These are phyloP conservation scores for Talaromyces sp. DNA, from an alignment of 2,329 filamentous ascomycete species.

Conservation along the genomic window DNA sequence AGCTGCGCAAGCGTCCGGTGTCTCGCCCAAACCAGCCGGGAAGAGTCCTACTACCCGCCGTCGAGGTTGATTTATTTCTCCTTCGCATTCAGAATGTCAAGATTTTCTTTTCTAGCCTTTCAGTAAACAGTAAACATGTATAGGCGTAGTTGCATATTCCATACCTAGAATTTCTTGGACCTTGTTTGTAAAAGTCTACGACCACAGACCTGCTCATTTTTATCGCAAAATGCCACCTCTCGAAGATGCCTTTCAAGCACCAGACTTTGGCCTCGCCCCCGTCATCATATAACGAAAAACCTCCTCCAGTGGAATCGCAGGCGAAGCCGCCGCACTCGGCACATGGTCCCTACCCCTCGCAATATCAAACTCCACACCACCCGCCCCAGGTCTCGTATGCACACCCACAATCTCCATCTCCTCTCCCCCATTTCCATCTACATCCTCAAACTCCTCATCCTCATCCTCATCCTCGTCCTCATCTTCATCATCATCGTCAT, in stretches of 20 bases:
- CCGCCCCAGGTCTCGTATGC: slow-evolving; percentile 31
- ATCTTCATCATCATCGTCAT: slow-evolving; percentile 47
- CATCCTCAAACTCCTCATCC: slow-evolving; percentile 44
- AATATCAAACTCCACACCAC: slow-evolving; percentile 35
- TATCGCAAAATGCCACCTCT: not conserved
- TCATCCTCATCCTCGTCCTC: slow-evolving; percentile 54
- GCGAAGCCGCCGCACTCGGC: slow-evolving; percentile 23
- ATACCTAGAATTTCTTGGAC: not conserved
- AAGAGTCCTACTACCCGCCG: slow-evolving; percentile 57
- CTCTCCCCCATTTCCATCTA: slow-evolving; percentile 22
- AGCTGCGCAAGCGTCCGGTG: slow-evolving; percentile 36
- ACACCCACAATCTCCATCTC: slow-evolving; percentile 43
- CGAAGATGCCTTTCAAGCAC: slow-evolving; percentile 14
- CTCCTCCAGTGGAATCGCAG: slow-evolving; percentile 44
- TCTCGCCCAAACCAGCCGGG: slow-evolving; percentile 39
- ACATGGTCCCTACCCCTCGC: slow-evolving; percentile 25
- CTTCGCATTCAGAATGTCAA: slow-evolving; percentile 11
- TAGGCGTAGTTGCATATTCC: not conserved
- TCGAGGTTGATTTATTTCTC: slow-evolving; percentile 43
- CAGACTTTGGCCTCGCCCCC: slow-evolving; percentile 35
- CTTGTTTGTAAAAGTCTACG: not conserved
- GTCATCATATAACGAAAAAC: slow-evolving; percentile 53
- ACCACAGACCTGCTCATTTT: not conserved
- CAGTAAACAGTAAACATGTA: not conserved
- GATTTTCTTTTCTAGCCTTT: not conserved